These are phyloP conservation scores for Limonium bicolor DNA, from an alignment of 148 eudicot species.

Conservation along the genomic window DNA sequence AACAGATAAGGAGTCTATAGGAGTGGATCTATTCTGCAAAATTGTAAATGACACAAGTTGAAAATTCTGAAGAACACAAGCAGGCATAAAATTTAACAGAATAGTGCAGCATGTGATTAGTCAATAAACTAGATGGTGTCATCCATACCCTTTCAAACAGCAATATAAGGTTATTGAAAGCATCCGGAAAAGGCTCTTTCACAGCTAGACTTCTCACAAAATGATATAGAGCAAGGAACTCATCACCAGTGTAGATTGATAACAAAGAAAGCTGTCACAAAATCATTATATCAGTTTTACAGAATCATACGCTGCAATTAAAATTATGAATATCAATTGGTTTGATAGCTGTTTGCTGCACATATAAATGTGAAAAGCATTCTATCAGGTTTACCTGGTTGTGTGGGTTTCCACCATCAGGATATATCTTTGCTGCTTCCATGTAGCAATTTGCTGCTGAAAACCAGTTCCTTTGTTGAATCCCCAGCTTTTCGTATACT, in stretches of 20 bases:
- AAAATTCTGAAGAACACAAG: background rate
- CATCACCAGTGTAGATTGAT: conserved; percentile 66
- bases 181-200: conserved; percentile 92
- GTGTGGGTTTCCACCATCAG: conserved; percentile 92
- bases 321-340: no score
- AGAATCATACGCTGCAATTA: no score
- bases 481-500: conserved; percentile 32
- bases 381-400: conserved; percentile 57
- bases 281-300: no score
- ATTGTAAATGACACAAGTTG: conserved; percentile 9
- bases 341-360: background rate
- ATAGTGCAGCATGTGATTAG: background rate
- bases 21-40: conserved; percentile 73
- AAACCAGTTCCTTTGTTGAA: conserved; percentile 45
- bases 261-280: conserved; percentile 72
- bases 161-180: conserved; percentile 54
- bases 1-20: conserved; percentile 26
- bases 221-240: conserved; percentile 83
- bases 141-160: conserved; percentile 73
- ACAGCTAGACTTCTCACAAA: conserved; percentile 81
- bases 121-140: background rate
- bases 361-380: background rate
- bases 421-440: conserved; percentile 57
- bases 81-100: background rate
- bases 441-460: conserved; percentile 58